Base-by-base conservation (phyloP, 495 filamentous ascomycete species). In the Pseudevernia furfuracea region DNA sequence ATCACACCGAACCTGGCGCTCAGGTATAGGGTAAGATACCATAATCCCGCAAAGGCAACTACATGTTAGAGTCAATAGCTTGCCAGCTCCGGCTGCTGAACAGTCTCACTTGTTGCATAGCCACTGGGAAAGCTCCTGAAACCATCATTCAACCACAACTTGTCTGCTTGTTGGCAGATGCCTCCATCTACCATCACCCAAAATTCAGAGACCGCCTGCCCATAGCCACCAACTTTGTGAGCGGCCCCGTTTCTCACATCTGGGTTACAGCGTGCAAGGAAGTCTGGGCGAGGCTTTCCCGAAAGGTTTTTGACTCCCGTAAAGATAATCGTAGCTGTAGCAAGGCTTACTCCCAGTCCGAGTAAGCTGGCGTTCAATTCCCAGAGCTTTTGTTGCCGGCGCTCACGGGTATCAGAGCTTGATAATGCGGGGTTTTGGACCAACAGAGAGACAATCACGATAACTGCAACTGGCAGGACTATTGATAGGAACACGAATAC, bases 81-180 rank as follows among this genome's bases (percentile, higher is more conserved):
- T 19, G 37, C 14, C 15, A 34, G 37, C 10, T 41, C 19, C 41
- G 25, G 32, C 30, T 19, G n/a, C 10, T 3, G 30, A 56, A 36
- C 34, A 53, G 78, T 75, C 82, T 67, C 74, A 85, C 85, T 79
- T 37, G 84, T 85, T 28, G 85, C 73, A 75, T 89, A 86, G 0
- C 86, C 87, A 70, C 82, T 85, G 0, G 87, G 87, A 67, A 87
- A 89, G 62, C 81, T 85, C 15, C 81, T 69, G 69, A 89, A 89
- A 1, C 85, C 87, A 74, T 88, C 84, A 1, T 78, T 68, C 10
- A 80, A 70, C 59, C 81, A 65, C 49, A 81, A 65, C 25, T 65
- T 58, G 8, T 71, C 67, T 36, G 76, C 71, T 39, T 78, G 74
- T 39, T 67, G 74, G 71, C 85, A 88, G 43, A 87, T 85, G 49